These are phyloP conservation scores for Pseudocercospora ulei DNA, from an alignment of 2,329 filamentous ascomycete genomes.

Conservation along the genomic window DNA sequence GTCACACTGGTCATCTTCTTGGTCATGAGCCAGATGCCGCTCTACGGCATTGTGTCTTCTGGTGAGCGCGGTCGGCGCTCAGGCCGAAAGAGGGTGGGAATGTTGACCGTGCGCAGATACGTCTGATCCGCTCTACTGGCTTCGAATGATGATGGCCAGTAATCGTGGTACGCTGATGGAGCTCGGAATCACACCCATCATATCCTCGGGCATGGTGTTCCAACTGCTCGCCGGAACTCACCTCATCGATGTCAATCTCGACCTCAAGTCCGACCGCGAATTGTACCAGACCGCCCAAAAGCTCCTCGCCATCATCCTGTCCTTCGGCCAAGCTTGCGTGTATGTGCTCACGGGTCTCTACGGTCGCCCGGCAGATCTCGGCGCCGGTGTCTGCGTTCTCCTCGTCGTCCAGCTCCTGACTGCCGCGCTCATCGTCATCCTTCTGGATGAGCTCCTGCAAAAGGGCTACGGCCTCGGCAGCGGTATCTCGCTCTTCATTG, in stretches of 20 bases:
- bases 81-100: constrained; percentile 11
- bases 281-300: constrained; percentile 99
- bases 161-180: constrained; percentile 51
- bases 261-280: constrained; percentile 99
- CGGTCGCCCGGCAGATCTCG: constrained; percentile 89
- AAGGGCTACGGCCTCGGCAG: constrained; percentile 98
- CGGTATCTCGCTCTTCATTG: constrained; percentile 98
- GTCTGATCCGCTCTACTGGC: constrained; percentile 97
- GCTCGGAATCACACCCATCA: constrained; percentile 73
- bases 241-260: constrained; percentile 99
- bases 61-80: constrained; percentile 25
- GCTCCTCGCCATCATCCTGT: constrained; percentile 89
- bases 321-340: constrained; percentile 93
- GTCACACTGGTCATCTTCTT: constrained; percentile 90
- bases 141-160: constrained; percentile 99
- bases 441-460: constrained; percentile 96
- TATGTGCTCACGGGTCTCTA: constrained; percentile 98
- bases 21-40: constrained; percentile 99
- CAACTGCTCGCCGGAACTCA: constrained; percentile 98
- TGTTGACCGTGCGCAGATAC: constrained; percentile 44
- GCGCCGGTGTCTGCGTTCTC: constrained; percentile 95
- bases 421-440: constrained; percentile 96
- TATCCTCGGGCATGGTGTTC: constrained; percentile 99
- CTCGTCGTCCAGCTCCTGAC: constrained; percentile 96
- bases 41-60: constrained; percentile 97